Evolutionary conservation across 352 stramenopile species (phyloP), one percentile per base, ranked within the genome.

Genomic region (Globisporangium barbulae): DNA sequence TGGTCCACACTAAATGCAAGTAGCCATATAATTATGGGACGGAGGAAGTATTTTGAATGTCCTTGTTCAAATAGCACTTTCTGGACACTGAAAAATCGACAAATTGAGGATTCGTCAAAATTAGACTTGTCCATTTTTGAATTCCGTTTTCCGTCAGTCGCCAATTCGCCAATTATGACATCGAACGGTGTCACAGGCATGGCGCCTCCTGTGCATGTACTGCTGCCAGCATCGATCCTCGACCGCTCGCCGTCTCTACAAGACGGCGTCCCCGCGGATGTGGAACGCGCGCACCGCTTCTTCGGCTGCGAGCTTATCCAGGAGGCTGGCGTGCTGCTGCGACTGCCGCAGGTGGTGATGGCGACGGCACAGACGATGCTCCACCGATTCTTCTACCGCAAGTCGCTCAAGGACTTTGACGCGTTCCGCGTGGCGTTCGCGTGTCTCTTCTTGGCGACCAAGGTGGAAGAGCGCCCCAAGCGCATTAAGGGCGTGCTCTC

Each of bases 291-390:
- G 28, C 91, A 97, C 44, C 87, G 89, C 5, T 90, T 85, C 59
- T 98, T 90, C 66, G 89, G 86, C 52, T 97, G 91, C 60, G 89
- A 97, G 69, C 69, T 98, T 30, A 88, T 97, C 65, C 89, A 97
- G 64, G 92, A 97, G 54, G 89, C 89, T 1, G 89, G 88, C 22
- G 73, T 96, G 15, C 71, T 97, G 41, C 71, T 97, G 53, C 77
- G 83, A 6, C 74, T 97, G 33, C 91, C 92, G 2, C 90, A 97
- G 58, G 89, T 97, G 21, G 90, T 96, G 25, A 91, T 93, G 82
- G 90, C 79, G 61, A 98, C 92, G 3, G 92, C 83, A 28, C 91
- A 98, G 67, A 97, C 84, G 28, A 78, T 97, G 53, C 73, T 97
- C 10, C 92, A 98, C 48, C 82, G 92, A 35, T 98, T 98, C 72